A percentile compares a stretch with the other conserved stretches of the same genome.
Conservation (phyloP, 306 rosid species). For the Carpinus viminea region DNA sequence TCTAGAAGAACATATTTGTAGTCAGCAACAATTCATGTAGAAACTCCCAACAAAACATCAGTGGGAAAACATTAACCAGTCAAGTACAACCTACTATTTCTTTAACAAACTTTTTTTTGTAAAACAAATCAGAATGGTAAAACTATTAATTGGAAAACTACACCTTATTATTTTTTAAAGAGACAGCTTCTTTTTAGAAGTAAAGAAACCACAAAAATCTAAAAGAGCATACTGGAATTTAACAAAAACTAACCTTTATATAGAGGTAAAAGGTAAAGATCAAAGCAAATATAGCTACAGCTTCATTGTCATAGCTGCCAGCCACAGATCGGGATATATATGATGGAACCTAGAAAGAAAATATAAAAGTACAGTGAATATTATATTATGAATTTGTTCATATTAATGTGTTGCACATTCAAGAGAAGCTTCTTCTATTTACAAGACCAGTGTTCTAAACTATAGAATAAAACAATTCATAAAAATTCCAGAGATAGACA, state of each 20-base stretch:
- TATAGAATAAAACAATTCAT: neutral
- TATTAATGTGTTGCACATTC: neutral
- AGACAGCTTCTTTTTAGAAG: conserved; percentile 10
- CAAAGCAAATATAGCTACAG: conserved; percentile 98
- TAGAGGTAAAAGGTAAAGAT: conserved; percentile 95
- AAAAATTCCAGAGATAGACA: neutral
- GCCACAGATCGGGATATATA: conserved; percentile 99
- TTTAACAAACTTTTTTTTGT: conserved; percentile 4
- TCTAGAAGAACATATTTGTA: conserved; percentile 50
- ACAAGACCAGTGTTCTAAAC: neutral
- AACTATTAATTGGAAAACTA: neutral
- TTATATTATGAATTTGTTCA: conserved; percentile 5
- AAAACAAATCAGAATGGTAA: conserved; percentile 5
- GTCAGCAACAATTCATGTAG: conserved; percentile 39
- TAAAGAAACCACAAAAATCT: conserved; percentile 3
- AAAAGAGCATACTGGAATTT: conserved; percentile 4
- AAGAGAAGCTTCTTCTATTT: neutral
- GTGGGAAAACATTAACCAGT: neutral
- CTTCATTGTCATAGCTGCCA: conserved; percentile 99
- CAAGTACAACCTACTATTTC: neutral
- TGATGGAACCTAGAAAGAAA: conserved; percentile 80
- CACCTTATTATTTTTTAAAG: neutral
- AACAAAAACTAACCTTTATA: conserved; percentile 67
- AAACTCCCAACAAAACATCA: conserved; percentile 12
- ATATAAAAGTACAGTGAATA: conserved; percentile 12